A percentile compares a stretch with the other conserved stretches of the same genome.
These are phyloP conservation scores for Rhodomyrtus tomentosa DNA, from an alignment of 345 rosid species.

Conservation along the genomic window DNA sequence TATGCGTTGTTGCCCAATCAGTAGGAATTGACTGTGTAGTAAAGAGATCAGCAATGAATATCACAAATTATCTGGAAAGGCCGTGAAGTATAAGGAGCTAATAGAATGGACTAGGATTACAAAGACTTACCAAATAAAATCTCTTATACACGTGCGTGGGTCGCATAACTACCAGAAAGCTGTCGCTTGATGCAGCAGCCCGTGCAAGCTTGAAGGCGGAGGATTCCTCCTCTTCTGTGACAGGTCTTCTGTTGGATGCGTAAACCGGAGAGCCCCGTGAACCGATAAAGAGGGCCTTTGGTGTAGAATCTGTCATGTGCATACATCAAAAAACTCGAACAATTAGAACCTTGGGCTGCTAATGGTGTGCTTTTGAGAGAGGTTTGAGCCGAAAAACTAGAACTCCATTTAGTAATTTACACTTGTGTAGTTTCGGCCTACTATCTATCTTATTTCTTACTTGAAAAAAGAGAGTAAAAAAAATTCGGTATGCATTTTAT, in stretches of 20 bases:
- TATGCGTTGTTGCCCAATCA: constrained; percentile 18
- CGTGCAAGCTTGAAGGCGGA: constrained; percentile 18
- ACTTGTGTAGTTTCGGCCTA: not conserved
- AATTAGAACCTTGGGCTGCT: not conserved
- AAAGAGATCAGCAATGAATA: not conserved
- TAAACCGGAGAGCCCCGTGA: not conserved
- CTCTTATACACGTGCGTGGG: constrained; percentile 24
- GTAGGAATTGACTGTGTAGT: constrained; percentile 23
- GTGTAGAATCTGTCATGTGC: not conserved
- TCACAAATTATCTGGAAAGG: not conserved
- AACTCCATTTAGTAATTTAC: not conserved
- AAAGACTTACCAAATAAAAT: constrained; percentile 26
- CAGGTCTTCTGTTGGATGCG: constrained; percentile 20
- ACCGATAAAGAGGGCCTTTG: not conserved
- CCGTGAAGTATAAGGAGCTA: not conserved
- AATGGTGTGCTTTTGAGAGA: not conserved
- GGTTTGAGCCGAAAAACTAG: no score
- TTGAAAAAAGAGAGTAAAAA: no score
- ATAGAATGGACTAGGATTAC: not conserved
- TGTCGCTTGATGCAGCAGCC: constrained; percentile 11
- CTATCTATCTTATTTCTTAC: not conserved
- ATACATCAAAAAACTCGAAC: not conserved
- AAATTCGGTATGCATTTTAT: no score
- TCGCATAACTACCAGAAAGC: constrained; percentile 29
- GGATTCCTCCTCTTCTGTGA: constrained; percentile 17